Evolutionary conservation across 352 stramenopile genomes (phyloP).

Genomic region (Phytophthora tubulina): DNA sequence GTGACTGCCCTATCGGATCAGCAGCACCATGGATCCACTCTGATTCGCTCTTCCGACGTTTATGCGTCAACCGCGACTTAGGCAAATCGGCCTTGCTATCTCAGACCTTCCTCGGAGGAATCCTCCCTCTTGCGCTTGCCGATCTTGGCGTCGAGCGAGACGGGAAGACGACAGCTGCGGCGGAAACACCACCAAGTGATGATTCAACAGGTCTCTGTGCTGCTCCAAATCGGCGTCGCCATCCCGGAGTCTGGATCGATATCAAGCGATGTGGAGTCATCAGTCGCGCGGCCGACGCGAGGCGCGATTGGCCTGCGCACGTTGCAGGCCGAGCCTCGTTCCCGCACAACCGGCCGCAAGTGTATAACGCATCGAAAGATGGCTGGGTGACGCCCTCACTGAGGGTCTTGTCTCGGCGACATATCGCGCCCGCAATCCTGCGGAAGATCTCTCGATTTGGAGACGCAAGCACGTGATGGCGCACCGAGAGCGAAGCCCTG

Average conservation of each 20-base stretch:
- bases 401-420: conserved; percentile 19
- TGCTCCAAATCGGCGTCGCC: conserved; percentile 21
- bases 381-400: conserved; percentile 12
- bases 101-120: conserved; percentile 1
- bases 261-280: conserved; percentile 48
- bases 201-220: conserved; percentile 32
- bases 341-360: background rate
- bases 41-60: conserved; percentile 8
- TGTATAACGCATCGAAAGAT: conserved; percentile 23
- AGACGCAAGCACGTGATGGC: conserved; percentile 41
- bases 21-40: conserved; percentile 2
- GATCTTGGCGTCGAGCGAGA: conserved; percentile 15
- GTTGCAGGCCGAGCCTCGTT: conserved; percentile 20
- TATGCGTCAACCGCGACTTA: conserved; percentile 17
- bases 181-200: conserved; percentile 43
- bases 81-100: conserved; percentile 22
- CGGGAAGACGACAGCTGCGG: conserved; percentile 23
- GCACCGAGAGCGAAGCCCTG: conserved; percentile 19
- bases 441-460: conserved; percentile 43
- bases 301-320: conserved; percentile 22
- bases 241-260: conserved; percentile 41
- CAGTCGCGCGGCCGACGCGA: conserved; percentile 25
- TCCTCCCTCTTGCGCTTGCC: conserved; percentile 17
- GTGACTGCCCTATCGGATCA: background rate
- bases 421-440: conserved; percentile 30